Evolutionary conservation across 176 grass and related monocot genomes (phyloP), one percentile per base, ranked within the genome.

Genomic region (Aegilops bicornis): DNA sequence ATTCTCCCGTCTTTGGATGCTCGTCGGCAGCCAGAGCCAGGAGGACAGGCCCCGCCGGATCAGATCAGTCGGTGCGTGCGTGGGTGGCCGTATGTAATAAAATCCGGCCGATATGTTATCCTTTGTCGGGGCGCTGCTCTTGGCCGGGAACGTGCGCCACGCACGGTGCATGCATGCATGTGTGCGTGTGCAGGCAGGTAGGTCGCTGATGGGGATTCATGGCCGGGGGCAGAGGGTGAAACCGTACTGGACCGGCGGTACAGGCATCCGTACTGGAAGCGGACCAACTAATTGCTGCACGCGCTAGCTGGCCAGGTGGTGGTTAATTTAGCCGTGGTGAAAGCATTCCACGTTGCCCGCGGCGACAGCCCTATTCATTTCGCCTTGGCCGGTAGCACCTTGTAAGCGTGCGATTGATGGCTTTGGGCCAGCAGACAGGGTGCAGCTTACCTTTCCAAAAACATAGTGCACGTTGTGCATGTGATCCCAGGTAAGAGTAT

Each of bases 381-480:
- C 42, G 42, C 10, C 10, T 77, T 68, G 69, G 70, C 16, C 5
- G 33, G 69, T 30, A 39, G 56, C 76, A 19, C 5, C 27, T 37
- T 78, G 79, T 70, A 71, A 17, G 19, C 72, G 65, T 22, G 72
- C 73, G 37, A 73, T 43, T 86, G 71, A 86, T 86, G 71, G 76
- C 15, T 86, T 83, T 11, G 72, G 12, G 23, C 29, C 72, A 40
- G 71, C 31, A n/a, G 68, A 48, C 50, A 80, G 81, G 59, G 8
- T 25, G 88, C 88, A 86, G 42, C 42, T 43, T 43, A 3, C 42
- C 42, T 43, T 43, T 43, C 10, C 42, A 1, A 3, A 3, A 43
- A 47, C 12, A 85, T 85, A 59, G 6, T 33, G 88, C 88, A 86
- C 83, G 78, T 78, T 82, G 62, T 78, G 31, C 88, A 64, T 71